Evolutionary conservation across 2,329 filamentous ascomycete genomes (phyloP).

Genomic region (Cercospora brassicicola): DNA sequence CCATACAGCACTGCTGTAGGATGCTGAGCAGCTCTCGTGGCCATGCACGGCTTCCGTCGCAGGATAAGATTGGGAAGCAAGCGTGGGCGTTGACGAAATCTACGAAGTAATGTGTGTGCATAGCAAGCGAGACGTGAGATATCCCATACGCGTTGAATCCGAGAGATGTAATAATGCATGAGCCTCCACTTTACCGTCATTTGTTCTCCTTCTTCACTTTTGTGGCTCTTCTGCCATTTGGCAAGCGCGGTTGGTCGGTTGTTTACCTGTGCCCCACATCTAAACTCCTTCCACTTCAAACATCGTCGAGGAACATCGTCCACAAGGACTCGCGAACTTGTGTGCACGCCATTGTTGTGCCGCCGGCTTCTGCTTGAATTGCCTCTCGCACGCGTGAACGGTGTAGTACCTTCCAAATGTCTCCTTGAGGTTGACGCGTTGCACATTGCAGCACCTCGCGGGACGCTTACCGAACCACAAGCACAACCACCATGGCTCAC

Average conservation of each 20-base stretch:
- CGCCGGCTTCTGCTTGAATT: neutral
- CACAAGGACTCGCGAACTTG: neutral
- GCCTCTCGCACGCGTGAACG: neutral
- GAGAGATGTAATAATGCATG: neutral
- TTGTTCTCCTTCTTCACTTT: neutral
- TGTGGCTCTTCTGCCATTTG: neutral
- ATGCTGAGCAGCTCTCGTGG: neutral
- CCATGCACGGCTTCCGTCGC: constrained; percentile 12
- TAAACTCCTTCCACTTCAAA: neutral
- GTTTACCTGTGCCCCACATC: neutral
- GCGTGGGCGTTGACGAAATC: constrained; percentile 16
- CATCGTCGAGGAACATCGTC: neutral
- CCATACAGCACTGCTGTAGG: constrained; percentile 12
- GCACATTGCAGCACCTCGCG: neutral
- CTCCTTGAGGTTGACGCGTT: neutral
- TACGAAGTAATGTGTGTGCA: constrained; percentile 28
- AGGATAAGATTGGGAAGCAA: constrained; percentile 19
- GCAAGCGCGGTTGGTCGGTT: neutral
- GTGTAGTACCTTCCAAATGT: neutral
- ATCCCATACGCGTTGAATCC: constrained; percentile 13
- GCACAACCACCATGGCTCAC: neutral
- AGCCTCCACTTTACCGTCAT: neutral
- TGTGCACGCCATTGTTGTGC: neutral
- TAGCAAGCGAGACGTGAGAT: constrained; percentile 28
- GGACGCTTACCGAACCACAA: neutral